Evolutionary conservation across 257 asterid genomes (phyloP).

Genomic region (Salvia miltiorrhiza): DNA sequence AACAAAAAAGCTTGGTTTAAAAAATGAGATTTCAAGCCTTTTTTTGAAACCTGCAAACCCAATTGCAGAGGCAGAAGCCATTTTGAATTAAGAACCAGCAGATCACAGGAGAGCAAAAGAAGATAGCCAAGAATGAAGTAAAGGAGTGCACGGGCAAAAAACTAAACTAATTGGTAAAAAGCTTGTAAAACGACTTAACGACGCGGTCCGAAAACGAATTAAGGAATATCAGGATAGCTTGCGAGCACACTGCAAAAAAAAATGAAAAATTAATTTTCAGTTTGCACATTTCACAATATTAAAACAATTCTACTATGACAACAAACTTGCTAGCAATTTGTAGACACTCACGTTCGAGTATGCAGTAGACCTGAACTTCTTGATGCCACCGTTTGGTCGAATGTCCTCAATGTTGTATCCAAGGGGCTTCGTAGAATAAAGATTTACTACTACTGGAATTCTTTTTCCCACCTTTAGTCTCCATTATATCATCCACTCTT

Average conservation of each 20-base stretch:
- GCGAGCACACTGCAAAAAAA: constrained; percentile 85
- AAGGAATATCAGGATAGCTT: constrained; percentile 79
- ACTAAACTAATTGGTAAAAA: constrained; percentile 23
- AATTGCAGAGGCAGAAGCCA: constrained; percentile 69
- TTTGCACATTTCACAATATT: not conserved
- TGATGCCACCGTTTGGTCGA: constrained; percentile 95
- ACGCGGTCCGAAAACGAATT: constrained; percentile 32
- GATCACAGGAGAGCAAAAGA: constrained; percentile 21
- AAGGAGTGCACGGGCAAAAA: constrained; percentile 45
- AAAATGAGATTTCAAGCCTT: constrained; percentile 73
- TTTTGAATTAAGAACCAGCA: constrained; percentile 24
- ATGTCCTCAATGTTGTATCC: constrained; percentile 90
- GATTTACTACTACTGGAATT: constrained; percentile 76
- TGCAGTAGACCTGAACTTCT: constrained; percentile 95
- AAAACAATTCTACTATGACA: not conserved
- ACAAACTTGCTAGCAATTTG: not conserved
- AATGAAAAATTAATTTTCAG: not conserved
- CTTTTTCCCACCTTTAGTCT: constrained; percentile 88
- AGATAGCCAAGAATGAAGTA: constrained; percentile 48
- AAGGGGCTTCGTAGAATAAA: constrained; percentile 82
- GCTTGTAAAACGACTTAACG: constrained; percentile 38
- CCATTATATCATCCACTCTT: constrained; percentile 81
- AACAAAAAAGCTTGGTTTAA: constrained; percentile 64
- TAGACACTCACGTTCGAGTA: constrained; percentile 78
- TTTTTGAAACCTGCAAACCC: constrained; percentile 89